Evolutionary conservation across 2,329 filamentous ascomycete genomes (phyloP).

Genomic region (Pseudopyrenochaeta lycopersici): DNA sequence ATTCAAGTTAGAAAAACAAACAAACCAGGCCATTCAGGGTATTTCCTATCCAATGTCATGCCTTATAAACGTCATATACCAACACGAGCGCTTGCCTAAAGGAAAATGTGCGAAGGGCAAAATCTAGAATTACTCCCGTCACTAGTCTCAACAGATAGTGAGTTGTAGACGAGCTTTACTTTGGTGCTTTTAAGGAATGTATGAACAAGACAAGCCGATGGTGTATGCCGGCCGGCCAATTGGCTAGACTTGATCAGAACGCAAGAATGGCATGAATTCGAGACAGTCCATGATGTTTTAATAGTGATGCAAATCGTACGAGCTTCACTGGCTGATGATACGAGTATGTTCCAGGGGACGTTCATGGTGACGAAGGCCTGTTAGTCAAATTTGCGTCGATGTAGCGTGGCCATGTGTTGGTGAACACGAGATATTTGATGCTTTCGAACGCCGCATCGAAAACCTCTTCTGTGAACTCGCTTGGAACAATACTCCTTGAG

Average conservation of each 20-base stretch:
- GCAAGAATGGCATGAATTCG: not conserved
- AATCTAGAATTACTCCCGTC: not conserved
- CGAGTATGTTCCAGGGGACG: not conserved
- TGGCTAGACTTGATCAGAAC: not conserved
- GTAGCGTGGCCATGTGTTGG: conserved; percentile 50
- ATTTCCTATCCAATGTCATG: conserved; percentile 16
- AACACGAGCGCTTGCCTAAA: conserved; percentile 9
- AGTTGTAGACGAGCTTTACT: not conserved
- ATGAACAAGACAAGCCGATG: conserved; percentile 1
- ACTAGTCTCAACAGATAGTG: not conserved
- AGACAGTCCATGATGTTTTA: not conserved
- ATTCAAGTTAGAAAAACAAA: not conserved
- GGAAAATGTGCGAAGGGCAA: not conserved
- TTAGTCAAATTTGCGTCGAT: conserved; percentile 42
- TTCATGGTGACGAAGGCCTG: conserved; percentile 25
- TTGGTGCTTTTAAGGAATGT: not conserved
- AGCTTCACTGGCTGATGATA: not conserved
- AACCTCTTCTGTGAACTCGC: conserved; percentile 44
- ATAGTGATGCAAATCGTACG: not conserved
- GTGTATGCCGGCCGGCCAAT: not conserved
- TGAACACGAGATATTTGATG: conserved; percentile 51
- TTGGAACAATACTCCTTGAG: conserved; percentile 40
- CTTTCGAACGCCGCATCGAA: conserved; percentile 49
- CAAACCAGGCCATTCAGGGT: conserved; percentile 15
- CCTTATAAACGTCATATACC: conserved; percentile 1